Percentiles rank a stretch among this genome's conserved stretches.
These are phyloP conservation scores for Stagonosporopsis vannaccii DNA, from an alignment of 2,329 filamentous ascomycete genomes.

Conservation along the genomic window DNA sequence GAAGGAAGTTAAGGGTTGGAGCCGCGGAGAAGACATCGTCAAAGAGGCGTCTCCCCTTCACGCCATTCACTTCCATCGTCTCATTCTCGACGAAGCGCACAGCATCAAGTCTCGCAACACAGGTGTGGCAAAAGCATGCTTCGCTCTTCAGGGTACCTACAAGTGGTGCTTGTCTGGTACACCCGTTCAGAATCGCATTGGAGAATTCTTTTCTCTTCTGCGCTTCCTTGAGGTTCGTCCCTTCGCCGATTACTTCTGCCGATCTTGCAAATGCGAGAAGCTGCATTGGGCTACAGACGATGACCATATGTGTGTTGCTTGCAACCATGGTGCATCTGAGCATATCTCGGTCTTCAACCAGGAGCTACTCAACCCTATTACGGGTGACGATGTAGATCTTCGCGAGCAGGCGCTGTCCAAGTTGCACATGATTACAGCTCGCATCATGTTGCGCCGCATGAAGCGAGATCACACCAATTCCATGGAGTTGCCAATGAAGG, in stretches of 20 bases:
- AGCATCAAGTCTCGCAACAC: constrained; percentile 91
- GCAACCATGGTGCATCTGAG: constrained; percentile 70
- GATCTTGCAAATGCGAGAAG: constrained; percentile 78
- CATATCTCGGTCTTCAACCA: constrained; percentile 90
- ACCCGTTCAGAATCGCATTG: constrained; percentile 94
- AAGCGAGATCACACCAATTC: constrained; percentile 93
- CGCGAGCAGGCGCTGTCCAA: constrained; percentile 79
- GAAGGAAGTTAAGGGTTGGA: constrained; percentile 91
- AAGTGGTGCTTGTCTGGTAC: constrained; percentile 97
- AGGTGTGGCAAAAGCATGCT: constrained; percentile 93
- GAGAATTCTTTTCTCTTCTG: constrained; percentile 93
- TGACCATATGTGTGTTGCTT: constrained; percentile 73
- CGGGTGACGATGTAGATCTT: constrained; percentile 56
- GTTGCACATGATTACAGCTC: constrained; percentile 85
- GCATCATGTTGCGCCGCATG: constrained; percentile 93
- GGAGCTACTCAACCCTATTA: constrained; percentile 84
- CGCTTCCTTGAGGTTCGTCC: constrained; percentile 89
- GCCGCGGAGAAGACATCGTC: constrained; percentile 77
- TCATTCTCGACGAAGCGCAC: constrained; percentile 95
- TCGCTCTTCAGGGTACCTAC: constrained; percentile 84
- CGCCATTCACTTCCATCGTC: constrained; percentile 82
- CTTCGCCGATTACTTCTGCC: constrained; percentile 94
- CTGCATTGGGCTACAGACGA: constrained; percentile 84
- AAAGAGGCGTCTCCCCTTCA: constrained; percentile 83
- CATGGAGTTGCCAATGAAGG: constrained; percentile 96